Percentiles rank a stretch among this genome's conserved stretches.
Evolutionary conservation across 768 basidiomycete species (phyloP).

Genomic region (Dentipellis fragilis): DNA sequence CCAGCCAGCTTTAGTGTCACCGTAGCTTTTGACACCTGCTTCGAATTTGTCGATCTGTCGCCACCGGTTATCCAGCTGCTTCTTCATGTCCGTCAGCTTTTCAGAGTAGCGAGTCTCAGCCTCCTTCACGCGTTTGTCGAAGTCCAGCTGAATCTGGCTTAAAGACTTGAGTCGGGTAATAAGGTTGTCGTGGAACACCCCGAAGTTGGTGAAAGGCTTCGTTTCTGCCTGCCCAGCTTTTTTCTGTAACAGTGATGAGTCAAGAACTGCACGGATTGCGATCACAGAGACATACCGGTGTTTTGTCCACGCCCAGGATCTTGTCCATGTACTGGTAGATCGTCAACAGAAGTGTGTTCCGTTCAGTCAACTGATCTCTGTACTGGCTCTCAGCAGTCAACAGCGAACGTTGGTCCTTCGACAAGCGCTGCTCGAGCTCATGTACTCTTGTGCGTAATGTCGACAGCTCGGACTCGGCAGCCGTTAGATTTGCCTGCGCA

Average conservation of each 20-base stretch:
- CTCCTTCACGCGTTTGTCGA: slow-evolving; percentile 45
- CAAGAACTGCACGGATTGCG: background rate
- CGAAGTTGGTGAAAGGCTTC: slow-evolving; percentile 89
- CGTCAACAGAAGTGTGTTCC: slow-evolving; percentile 83
- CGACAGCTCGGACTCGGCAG: slow-evolving; percentile 59
- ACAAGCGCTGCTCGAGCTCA: slow-evolving; percentile 71
- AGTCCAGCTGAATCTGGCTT: slow-evolving; percentile 75
- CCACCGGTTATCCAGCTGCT: slow-evolving; percentile 84
- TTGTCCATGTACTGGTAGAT: slow-evolving; percentile 95
- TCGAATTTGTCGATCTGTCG: slow-evolving; percentile 91
- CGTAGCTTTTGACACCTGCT: slow-evolving; percentile 66
- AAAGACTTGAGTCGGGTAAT: slow-evolving; percentile 79
- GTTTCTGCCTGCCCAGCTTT: slow-evolving; percentile 71
- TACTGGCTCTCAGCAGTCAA: slow-evolving; percentile 69
- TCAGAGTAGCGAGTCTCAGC: background rate
- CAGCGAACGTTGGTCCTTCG: slow-evolving; percentile 72
- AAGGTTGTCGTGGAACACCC: slow-evolving; percentile 90
- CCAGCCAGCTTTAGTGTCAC: slow-evolving; percentile 73
- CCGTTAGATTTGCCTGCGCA: slow-evolving; percentile 48
- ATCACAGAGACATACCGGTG: slow-evolving; percentile 43
- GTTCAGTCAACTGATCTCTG: slow-evolving; percentile 86
- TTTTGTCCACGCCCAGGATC: slow-evolving; percentile 84
- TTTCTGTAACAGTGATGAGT: slow-evolving; percentile 37
- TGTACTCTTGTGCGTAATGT: slow-evolving; percentile 48
- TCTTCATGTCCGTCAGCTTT: slow-evolving; percentile 38